Evolutionary conservation across 2,329 filamentous ascomycete genomes (phyloP).

Genomic region (Penicillium digitatum): DNA sequence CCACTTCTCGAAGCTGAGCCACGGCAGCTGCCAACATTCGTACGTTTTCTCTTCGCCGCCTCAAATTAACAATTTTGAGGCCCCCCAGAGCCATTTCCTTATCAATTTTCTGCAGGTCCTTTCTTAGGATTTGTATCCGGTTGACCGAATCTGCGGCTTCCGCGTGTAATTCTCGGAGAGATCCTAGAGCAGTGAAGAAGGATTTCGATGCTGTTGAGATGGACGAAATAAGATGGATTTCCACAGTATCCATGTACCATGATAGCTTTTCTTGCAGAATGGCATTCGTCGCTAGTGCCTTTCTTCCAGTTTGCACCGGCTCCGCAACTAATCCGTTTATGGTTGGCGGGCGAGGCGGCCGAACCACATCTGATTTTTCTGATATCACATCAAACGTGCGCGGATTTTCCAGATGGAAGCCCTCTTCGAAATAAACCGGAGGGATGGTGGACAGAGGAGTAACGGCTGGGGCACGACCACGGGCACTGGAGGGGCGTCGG

Average conservation of each 20-base stretch:
- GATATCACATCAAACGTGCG: slow-evolving; percentile 95
- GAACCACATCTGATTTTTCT: slow-evolving; percentile 93
- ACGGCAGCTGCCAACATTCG: slow-evolving; percentile 77
- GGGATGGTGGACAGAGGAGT: slow-evolving; percentile 91
- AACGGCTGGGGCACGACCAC: slow-evolving; percentile 62
- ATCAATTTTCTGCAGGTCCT: slow-evolving; percentile 76
- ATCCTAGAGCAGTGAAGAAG: slow-evolving; percentile 91
- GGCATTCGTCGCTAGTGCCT: slow-evolving; percentile 89
- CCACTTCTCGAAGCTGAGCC: slow-evolving; percentile 73
- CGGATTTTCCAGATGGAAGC: slow-evolving; percentile 93
- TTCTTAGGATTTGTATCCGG: slow-evolving; percentile 74
- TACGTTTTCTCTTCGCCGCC: slow-evolving; percentile 77
- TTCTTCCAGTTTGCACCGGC: slow-evolving; percentile 59
- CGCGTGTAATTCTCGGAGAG: slow-evolving; percentile 81
- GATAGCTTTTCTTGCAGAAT: slow-evolving; percentile 97
- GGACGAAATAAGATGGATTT: slow-evolving; percentile 92
- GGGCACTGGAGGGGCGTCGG: slow-evolving; percentile 51
- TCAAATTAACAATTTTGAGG: slow-evolving; percentile 77
- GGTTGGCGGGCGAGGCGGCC: slow-evolving; percentile 52
- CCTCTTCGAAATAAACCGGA: slow-evolving; percentile 86
- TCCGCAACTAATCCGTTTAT: slow-evolving; percentile 56
- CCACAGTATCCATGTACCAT: slow-evolving; percentile 99
- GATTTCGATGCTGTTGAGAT: slow-evolving; percentile 94
- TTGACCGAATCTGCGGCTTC: slow-evolving; percentile 89
- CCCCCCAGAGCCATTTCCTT: slow-evolving; percentile 82